These are phyloP conservation scores for Collariella sp. DNA, from an alignment of 495 filamentous ascomycete species.

Conservation along the genomic window DNA sequence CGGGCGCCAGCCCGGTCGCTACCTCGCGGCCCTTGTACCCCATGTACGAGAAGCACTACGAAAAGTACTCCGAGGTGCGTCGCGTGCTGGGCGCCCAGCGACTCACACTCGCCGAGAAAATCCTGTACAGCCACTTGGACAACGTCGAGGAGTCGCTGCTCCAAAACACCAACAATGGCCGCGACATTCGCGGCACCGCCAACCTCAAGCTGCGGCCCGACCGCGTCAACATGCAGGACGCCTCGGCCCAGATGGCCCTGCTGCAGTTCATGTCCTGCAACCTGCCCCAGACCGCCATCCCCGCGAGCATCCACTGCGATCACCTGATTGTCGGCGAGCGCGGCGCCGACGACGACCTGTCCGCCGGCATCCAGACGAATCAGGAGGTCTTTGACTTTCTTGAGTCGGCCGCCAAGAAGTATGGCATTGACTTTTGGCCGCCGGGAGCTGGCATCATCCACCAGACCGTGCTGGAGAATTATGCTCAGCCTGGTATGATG, in stretches of 20 bases:
- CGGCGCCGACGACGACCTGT: constrained; percentile 81
- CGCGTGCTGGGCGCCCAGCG: constrained; percentile 58
- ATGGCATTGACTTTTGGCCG: constrained; percentile 98
- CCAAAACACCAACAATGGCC: constrained; percentile 70
- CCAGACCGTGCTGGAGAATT: constrained; percentile 97
- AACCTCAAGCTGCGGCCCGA: constrained; percentile 98
- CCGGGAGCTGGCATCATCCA: constrained; percentile 99
- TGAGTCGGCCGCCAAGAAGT: constrained; percentile 88
- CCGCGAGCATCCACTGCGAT: constrained; percentile 96
- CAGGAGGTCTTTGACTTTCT: constrained; percentile 97
- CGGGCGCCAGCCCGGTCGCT: constrained; percentile 18
- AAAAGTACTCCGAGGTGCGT: constrained; percentile 52
- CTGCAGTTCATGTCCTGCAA: constrained; percentile 98
- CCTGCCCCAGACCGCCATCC: constrained; percentile 83
- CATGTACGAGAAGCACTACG: constrained; percentile 38
- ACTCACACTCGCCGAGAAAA: constrained; percentile 92
- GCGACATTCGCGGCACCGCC: constrained; percentile 71
- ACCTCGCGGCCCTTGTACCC: constrained; percentile 36
- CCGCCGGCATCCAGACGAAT: constrained; percentile 80
- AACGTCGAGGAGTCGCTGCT: constrained; percentile 78
- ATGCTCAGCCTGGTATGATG: constrained; percentile 94
- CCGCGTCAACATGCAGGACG: constrained; percentile 97
- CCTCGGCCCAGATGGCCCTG: constrained; percentile 95
- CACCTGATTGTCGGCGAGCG: constrained; percentile 95
- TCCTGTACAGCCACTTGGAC: constrained; percentile 90